Evolutionary conservation across 2,329 filamentous ascomycete species (phyloP), one percentile per base, ranked within the genome.

Genomic region (Fusarium tuaranense): DNA sequence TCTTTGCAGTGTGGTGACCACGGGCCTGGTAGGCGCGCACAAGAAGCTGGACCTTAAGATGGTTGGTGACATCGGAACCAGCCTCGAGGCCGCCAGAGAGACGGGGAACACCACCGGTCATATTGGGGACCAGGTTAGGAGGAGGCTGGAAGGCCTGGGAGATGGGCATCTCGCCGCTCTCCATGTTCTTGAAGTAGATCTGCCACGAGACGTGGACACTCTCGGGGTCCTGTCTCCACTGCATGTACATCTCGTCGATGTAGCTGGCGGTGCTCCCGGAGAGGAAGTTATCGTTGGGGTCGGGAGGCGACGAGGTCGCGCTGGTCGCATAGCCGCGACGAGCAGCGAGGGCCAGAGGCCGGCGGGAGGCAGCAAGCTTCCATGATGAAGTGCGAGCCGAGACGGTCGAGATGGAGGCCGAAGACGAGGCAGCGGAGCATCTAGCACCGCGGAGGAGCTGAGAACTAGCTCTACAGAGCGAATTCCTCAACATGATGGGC

Each of bases 111-210:
- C 93, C 94, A 72, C 94, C 94, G 53, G 92, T 92, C 63, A 95
- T 93, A 77, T 91, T 91, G 66, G 95, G 94, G 62, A 98, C 92
- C 77, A 99, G 91, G 78, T 94, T 98, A 18, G 97, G 97, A 57
- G 97, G 97, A 76, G 97, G 95, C 76, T 95, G 95, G 88, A 99
- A 99, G 78, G 97, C 97, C 86, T 97, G 94, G 74, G 96, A 97
- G 82, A 97, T 95, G 82, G 96, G 96, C 95, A 99, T 98, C 81
- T 97, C 94, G 83, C 97, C 97, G 77, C 92, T 94, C 88, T 99
- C 97, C 94, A 99, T 98, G 87, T 99, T 99, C 87, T 92, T 94
- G 90, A 99, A 99, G 90, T 99, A 99, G 82, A 97, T 92, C 87
- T 98, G 96, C 97, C 97, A 99, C 83, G 97, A 99, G 80, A 98